These are phyloP conservation scores for Trichophyton rubrum DNA, from an alignment of 2,329 filamentous ascomycete genomes.

Conservation along the genomic window DNA sequence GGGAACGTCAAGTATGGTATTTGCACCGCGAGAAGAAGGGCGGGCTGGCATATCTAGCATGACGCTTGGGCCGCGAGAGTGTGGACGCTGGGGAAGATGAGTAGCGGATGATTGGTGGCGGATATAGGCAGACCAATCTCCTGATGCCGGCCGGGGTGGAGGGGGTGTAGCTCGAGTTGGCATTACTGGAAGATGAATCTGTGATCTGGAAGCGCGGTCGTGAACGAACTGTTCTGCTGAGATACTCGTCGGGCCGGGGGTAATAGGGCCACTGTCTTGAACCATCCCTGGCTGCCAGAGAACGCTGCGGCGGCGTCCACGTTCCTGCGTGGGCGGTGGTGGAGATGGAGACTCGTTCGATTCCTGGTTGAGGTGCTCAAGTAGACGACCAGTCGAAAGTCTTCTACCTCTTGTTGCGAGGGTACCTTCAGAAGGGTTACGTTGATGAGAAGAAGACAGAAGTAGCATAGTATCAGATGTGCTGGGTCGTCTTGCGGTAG, in stretches of 20 bases:
- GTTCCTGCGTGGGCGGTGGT: slow-evolving; percentile 29
- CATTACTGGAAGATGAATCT: slow-evolving; percentile 44
- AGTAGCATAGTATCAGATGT: slow-evolving; percentile 42
- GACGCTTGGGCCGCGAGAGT: slow-evolving; percentile 47
- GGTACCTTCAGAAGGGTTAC: slow-evolving; percentile 23
- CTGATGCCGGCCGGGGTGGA: slow-evolving; percentile 24
- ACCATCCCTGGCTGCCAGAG: slow-evolving; percentile 66
- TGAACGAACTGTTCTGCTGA: slow-evolving; percentile 75
- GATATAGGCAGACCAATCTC: slow-evolving; percentile 27
- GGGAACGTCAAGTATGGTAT: slow-evolving; percentile 34
- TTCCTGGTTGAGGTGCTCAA: slow-evolving; percentile 10
- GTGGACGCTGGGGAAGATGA: slow-evolving; percentile 37
- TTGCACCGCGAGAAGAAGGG: slow-evolving; percentile 49
- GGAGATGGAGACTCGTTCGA: slow-evolving; percentile 15
- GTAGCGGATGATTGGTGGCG: slow-evolving; percentile 20
- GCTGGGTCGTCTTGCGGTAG: slow-evolving; percentile 42
- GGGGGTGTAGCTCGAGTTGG: slow-evolving; percentile 40
- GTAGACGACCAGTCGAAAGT: slow-evolving; percentile 8
- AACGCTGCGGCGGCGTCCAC: slow-evolving; percentile 51
- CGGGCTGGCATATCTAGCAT: slow-evolving; percentile 39
- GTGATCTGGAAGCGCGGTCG: slow-evolving; percentile 45
- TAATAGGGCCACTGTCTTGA: not conserved
- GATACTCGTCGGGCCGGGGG: slow-evolving; percentile 36
- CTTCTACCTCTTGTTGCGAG: slow-evolving; percentile 19
- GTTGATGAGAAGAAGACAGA: slow-evolving; percentile 18